Conservation (phyloP, 352 stramenopile species). For the Phytophthora cajani region DNA sequence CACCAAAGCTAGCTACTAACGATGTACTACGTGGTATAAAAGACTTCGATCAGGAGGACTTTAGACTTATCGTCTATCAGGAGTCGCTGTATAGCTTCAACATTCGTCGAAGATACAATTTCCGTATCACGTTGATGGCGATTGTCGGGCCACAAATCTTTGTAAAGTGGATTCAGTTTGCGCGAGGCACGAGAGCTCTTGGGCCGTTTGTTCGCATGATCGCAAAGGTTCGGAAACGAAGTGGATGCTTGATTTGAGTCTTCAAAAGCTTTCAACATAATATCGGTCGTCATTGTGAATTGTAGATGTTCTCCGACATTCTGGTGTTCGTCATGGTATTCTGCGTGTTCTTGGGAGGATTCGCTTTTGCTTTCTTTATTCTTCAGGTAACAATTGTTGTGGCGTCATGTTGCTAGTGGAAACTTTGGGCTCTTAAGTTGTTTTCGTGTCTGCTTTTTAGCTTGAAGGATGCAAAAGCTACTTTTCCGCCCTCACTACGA, state of each 20-base stretch:
- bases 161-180: constrained; percentile 85
- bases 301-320: constrained; percentile 86
- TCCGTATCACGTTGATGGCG: constrained; percentile 79
- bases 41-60: constrained; percentile 45
- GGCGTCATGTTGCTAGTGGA: not conserved
- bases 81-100: constrained; percentile 66
- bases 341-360: constrained; percentile 73
- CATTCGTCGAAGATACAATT: constrained; percentile 70
- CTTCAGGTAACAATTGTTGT: constrained; percentile 56
- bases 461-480: constrained; percentile 76
- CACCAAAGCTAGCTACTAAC: not conserved
- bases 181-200: constrained; percentile 65
- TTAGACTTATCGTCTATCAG: constrained; percentile 59
- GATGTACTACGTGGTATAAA: not conserved
- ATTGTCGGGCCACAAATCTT: constrained; percentile 83
- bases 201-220: constrained; percentile 88
- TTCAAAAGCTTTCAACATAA: not conserved
- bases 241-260: not conserved
- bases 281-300: not conserved
- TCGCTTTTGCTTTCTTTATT: constrained; percentile 85
- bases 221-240: constrained; percentile 57
- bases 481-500: constrained; percentile 58
- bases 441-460: constrained; percentile 28
- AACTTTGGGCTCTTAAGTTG: not conserved
- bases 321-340: constrained; percentile 80